phyloP scores from a whole-genome alignment of 2,329 filamentous ascomycete genomes.

The Diplocarpon rosae region DNA sequence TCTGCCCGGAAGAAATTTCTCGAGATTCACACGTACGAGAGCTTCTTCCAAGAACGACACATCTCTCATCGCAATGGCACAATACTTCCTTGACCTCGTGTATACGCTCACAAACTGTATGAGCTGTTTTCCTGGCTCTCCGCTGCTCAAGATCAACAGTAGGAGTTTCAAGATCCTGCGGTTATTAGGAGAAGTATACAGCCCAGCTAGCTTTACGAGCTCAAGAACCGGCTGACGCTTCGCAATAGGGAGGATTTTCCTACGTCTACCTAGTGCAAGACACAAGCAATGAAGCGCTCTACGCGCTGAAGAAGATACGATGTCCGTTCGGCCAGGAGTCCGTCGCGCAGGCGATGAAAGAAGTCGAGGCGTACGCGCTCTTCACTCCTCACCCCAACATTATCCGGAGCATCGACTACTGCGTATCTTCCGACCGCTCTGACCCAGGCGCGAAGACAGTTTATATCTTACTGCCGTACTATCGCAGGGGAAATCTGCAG shows the following conservation, averaged over 20 bases:
- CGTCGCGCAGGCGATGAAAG: slow-evolving; percentile 86
- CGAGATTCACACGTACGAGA: not conserved
- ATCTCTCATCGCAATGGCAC: slow-evolving; percentile 47
- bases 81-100: slow-evolving; percentile 77
- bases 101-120: slow-evolving; percentile 92
- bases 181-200: slow-evolving; percentile 73
- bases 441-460: slow-evolving; percentile 76
- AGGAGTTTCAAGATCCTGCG: slow-evolving; percentile 93
- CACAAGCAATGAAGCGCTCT: slow-evolving; percentile 68
- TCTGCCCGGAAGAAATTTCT: too few species aligned
- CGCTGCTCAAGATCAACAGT: slow-evolving; percentile 88
- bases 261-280: slow-evolving; percentile 99
- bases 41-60: slow-evolving; percentile 7
- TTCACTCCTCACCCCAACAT: slow-evolving; percentile 78
- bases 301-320: slow-evolving; percentile 96
- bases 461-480: slow-evolving; percentile 93
- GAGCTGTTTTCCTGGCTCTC: slow-evolving; percentile 89
- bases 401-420: slow-evolving; percentile 76
- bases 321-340: slow-evolving; percentile 97
- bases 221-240: slow-evolving; percentile 10
- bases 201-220: not conserved
- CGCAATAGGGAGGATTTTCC: slow-evolving; percentile 75
- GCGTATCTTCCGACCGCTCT: slow-evolving; percentile 61
- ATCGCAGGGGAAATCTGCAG: slow-evolving; percentile 87
- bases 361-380: slow-evolving; percentile 91